phyloP scores from a whole-genome alignment of 1,284 basidiomycete genomes.

The Microstroma glucosiphilum region DNA sequence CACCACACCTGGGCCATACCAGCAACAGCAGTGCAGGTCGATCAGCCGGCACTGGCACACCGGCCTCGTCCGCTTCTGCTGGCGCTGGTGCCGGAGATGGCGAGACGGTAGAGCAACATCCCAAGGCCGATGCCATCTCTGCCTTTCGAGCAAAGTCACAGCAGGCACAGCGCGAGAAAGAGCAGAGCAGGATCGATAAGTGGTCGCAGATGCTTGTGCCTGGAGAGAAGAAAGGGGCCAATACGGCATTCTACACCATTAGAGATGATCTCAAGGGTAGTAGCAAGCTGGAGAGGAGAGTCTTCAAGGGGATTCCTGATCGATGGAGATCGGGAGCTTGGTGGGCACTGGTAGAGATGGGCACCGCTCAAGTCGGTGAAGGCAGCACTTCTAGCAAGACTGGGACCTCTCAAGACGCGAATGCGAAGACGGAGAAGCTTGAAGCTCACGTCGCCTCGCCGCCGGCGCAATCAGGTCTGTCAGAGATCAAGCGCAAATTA shows the following conservation, averaged over 20 bases:
- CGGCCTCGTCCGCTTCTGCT: too few relatives aligned
- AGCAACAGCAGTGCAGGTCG: too few relatives aligned
- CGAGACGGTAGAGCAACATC: too few relatives aligned
- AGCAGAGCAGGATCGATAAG: slow-evolving; percentile 14
- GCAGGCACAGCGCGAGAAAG: slow-evolving; percentile 6
- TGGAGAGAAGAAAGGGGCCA: slow-evolving; percentile 19
- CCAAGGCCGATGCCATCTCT: not conserved
- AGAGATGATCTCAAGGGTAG: slow-evolving; percentile 6
- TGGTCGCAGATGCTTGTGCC: slow-evolving; percentile 15
- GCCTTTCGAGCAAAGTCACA: not conserved
- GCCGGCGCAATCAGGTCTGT: not conserved
- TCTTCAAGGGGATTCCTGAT: slow-evolving; percentile 94
- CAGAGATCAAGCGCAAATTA: not conserved
- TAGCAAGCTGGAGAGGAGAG: slow-evolving; percentile 59
- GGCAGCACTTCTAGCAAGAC: not conserved
- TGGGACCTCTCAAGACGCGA: not conserved
- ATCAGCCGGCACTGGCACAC: too few relatives aligned
- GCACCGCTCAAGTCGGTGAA: not conserved
- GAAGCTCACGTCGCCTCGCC: not conserved
- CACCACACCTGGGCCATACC: too few relatives aligned
- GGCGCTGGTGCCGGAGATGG: too few relatives aligned
- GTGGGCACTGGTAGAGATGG: slow-evolving; percentile 61
- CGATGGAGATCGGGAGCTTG: slow-evolving; percentile 89
- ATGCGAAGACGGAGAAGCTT: not conserved
- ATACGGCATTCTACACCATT: slow-evolving; percentile 13